Conservation (phyloP, 2,329 filamentous ascomycete species). For the Diaporthe ilicicola region DNA sequence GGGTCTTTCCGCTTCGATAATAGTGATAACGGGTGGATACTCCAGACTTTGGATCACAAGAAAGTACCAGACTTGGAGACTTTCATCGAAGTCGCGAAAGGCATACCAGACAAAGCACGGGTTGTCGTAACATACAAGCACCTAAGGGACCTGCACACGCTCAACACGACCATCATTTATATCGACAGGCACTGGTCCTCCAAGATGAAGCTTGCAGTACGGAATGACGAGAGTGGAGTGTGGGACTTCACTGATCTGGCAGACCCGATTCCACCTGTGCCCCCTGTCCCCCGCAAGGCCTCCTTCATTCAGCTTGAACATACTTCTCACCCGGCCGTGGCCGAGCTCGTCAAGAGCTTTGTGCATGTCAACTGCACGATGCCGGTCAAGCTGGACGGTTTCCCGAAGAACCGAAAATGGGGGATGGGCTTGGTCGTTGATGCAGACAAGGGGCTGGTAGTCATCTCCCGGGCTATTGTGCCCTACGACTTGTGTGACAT, state of each 20-base stretch:
- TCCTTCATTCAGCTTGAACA: constrained; percentile 93
- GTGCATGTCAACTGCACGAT: constrained; percentile 92
- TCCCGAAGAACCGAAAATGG: constrained; percentile 91
- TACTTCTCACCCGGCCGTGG: constrained; percentile 87
- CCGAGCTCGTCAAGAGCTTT: constrained; percentile 92
- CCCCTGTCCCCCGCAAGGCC: constrained; percentile 78
- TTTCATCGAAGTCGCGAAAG: constrained; percentile 91
- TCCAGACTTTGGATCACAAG: constrained; percentile 91
- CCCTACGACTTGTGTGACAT: constrained; percentile 96
- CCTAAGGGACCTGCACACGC: constrained; percentile 90
- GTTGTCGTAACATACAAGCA: constrained; percentile 95
- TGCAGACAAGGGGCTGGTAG: constrained; percentile 91
- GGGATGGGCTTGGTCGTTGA: constrained; percentile 98
- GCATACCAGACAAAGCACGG: constrained; percentile 81
- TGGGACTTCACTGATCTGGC: constrained; percentile 95
- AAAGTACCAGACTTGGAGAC: constrained; percentile 86
- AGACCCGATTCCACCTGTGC: constrained; percentile 78
- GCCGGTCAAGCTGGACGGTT: constrained; percentile 97
- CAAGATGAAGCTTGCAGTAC: constrained; percentile 91
- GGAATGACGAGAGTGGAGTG: constrained; percentile 88
- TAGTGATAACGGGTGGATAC: constrained; percentile 86
- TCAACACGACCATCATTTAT: constrained; percentile 91
- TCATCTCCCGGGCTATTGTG: constrained; percentile 93
- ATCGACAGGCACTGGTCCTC: constrained; percentile 95
- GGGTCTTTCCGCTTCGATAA: constrained; percentile 85